Percentiles rank a stretch among this genome's conserved stretches.
Evolutionary conservation across 1,139 yeast genomes (phyloP).

Genomic region (Taphrina populina): DNA sequence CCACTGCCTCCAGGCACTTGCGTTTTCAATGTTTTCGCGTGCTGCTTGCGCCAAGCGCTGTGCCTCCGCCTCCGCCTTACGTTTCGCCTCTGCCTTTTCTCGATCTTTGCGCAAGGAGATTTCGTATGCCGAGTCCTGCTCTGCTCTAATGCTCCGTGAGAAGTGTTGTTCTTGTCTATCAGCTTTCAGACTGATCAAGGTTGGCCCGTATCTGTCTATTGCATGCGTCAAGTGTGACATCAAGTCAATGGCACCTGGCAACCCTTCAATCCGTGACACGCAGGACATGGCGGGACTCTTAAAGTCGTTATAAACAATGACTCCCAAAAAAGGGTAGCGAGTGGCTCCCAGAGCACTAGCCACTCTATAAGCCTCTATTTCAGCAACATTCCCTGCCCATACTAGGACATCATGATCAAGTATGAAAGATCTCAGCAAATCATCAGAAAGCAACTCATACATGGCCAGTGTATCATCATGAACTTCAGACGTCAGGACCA

Average conservation of each 20-base stretch:
- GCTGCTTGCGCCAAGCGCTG: constrained; percentile 40
- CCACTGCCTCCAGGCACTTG: constrained; percentile 50
- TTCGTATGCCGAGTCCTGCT: constrained; percentile 78
- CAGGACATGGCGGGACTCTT: constrained; percentile 53
- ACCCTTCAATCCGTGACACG: constrained; percentile 67
- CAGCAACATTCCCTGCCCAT: constrained; percentile 86
- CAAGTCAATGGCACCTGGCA: constrained; percentile 42
- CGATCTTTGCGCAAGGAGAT: constrained; percentile 63
- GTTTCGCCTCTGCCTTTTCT: constrained; percentile 47
- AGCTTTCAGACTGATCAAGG: constrained; percentile 50
- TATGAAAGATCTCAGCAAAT: constrained; percentile 49
- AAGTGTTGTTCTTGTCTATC: constrained; percentile 63
- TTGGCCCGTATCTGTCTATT: constrained; percentile 40
- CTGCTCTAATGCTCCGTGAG: constrained; percentile 61
- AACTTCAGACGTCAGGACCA: constrained; percentile 71
- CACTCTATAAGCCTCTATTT: constrained; percentile 80
- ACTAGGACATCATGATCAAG: constrained; percentile 56
- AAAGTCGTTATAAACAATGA: constrained; percentile 55
- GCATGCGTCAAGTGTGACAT: constrained; percentile 43
- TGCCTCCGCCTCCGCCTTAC: constrained; percentile 43
- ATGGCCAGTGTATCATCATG: constrained; percentile 63
- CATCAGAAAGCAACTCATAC: constrained; percentile 58
- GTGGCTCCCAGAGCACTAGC: constrained; percentile 74
- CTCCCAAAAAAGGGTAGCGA: constrained; percentile 75
- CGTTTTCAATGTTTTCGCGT: constrained; percentile 35